phyloP scores from a whole-genome alignment of 257 asterid genomes.

The Vinca minor region DNA sequence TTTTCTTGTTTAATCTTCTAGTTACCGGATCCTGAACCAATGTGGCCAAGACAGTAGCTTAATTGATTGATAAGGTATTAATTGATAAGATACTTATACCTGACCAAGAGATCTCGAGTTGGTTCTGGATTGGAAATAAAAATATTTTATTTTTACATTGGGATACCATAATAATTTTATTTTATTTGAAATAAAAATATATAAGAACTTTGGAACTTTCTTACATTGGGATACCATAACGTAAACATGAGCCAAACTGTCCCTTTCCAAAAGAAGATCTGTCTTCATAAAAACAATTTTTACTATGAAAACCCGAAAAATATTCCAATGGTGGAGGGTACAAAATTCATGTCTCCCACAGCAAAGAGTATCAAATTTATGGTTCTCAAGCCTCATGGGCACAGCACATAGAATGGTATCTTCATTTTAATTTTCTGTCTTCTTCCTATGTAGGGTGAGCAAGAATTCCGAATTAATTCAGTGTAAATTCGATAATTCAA shows the following conservation, averaged over 20 bases:
- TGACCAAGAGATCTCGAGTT: too few relatives aligned
- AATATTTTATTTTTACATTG: neutral
- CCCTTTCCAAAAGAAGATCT: slow-evolving; percentile 14
- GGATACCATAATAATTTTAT: neutral
- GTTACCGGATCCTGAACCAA: too few relatives aligned
- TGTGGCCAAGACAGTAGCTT: too few relatives aligned
- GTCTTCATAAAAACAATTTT: neutral
- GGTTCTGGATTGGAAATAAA: too few relatives aligned
- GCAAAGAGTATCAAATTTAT: slow-evolving; percentile 12
- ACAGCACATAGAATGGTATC: slow-evolving; percentile 9
- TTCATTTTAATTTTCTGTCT: neutral
- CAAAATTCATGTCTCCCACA: slow-evolving; percentile 4
- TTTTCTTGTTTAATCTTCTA: too few relatives aligned
- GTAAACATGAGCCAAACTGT: slow-evolving; percentile 11
- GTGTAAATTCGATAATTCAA: too few relatives aligned
- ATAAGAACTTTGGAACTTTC: neutral
- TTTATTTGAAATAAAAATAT: too few relatives aligned
- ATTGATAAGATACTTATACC: too few relatives aligned
- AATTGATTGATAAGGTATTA: too few relatives aligned
- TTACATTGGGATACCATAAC: slow-evolving; percentile 1
- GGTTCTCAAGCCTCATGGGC: slow-evolving; percentile 2
- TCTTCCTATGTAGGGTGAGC: neutral
- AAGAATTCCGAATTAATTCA: too few relatives aligned
- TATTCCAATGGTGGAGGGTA: slow-evolving; percentile 11
- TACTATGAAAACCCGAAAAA: slow-evolving; percentile 10